Conservation (phyloP, 1,139 yeast genomes). For the Martiniozyma asiatica region DNA sequence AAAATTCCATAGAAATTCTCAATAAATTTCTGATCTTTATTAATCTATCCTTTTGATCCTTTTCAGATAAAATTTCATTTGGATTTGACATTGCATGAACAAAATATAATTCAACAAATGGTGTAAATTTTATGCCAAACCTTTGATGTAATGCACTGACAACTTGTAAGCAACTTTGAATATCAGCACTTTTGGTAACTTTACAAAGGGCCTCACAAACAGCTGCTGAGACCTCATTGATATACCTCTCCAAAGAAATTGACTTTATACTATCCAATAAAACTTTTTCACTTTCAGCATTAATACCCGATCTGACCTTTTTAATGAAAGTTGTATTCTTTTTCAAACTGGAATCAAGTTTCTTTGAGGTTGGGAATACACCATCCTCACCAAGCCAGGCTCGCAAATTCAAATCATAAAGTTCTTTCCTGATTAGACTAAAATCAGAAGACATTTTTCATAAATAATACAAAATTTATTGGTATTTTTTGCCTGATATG, state of each 20-base stretch:
- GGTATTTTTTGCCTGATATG: too few species aligned
- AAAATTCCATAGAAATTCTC: conserved; percentile 49
- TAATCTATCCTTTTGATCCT: conserved; percentile 33
- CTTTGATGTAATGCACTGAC: conserved; percentile 71
- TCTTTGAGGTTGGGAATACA: conserved; percentile 20
- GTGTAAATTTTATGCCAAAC: conserved; percentile 43
- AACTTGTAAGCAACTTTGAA: conserved; percentile 53
- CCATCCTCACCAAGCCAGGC: conserved; percentile 43
- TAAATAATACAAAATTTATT: too few species aligned
- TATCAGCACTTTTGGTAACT: conserved; percentile 46
- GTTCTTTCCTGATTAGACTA: conserved; percentile 24
- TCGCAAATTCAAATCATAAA: conserved; percentile 29
- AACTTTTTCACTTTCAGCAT: conserved; percentile 30
- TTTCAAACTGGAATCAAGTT: conserved; percentile 68
- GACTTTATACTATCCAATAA: conserved; percentile 51
- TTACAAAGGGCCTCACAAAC: conserved; percentile 51
- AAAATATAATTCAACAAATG: conserved; percentile 36
- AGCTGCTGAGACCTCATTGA: conserved; percentile 58
- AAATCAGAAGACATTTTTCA: conserved; percentile 11
- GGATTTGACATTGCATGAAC: conserved; percentile 20
- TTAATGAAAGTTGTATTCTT: conserved; percentile 76
- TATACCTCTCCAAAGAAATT: conserved; percentile 62
- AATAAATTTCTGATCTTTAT: conserved; percentile 39
- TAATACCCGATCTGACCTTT: conserved; percentile 48
- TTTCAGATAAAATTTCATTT: conserved; percentile 19